A percentile compares a stretch with the other conserved stretches of the same genome.
Evolutionary conservation across 2,329 filamentous ascomycete species (phyloP).

Genomic region (Neoarthrinium moseri): DNA sequence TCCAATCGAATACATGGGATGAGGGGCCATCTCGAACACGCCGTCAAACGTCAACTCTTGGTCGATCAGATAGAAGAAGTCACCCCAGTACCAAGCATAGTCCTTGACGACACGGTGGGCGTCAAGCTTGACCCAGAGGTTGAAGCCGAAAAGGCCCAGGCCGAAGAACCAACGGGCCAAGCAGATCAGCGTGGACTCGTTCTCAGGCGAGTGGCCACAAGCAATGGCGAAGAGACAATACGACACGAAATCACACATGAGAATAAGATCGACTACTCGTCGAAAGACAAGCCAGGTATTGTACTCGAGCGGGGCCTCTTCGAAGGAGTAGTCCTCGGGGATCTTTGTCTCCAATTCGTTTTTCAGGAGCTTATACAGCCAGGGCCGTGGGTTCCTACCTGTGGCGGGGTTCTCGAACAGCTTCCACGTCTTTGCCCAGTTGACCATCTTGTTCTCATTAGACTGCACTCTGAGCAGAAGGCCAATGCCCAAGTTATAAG

Average conservation of each 20-base stretch:
- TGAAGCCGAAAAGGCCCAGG: slow-evolving; percentile 81
- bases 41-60: slow-evolving; percentile 97
- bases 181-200: slow-evolving; percentile 69
- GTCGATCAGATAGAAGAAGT: slow-evolving; percentile 98
- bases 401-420: slow-evolving; percentile 82
- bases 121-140: slow-evolving; percentile 97
- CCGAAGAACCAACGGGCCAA: slow-evolving; percentile 76
- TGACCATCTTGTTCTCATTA: slow-evolving; percentile 78
- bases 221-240: slow-evolving; percentile 95
- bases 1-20: slow-evolving; percentile 98
- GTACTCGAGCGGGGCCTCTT: slow-evolving; percentile 92
- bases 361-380: slow-evolving; percentile 81
- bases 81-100: slow-evolving; percentile 99
- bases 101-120: slow-evolving; percentile 98
- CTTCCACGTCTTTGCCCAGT: slow-evolving; percentile 81
- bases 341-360: slow-evolving; percentile 93
- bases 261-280: slow-evolving; percentile 89
- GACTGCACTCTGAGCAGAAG: slow-evolving; percentile 87
- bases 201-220: slow-evolving; percentile 72
- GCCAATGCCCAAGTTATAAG: slow-evolving; percentile 94
- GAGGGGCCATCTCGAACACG: slow-evolving; percentile 97
- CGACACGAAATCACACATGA: slow-evolving; percentile 98
- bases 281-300: slow-evolving; percentile 98
- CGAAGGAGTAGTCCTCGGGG: slow-evolving; percentile 88
- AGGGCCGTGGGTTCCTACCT: slow-evolving; percentile 80